These are phyloP conservation scores for cucumber (Cucumis sativus) DNA, from an alignment of 306 rosid genomes.

Conservation along the genomic window DNA sequence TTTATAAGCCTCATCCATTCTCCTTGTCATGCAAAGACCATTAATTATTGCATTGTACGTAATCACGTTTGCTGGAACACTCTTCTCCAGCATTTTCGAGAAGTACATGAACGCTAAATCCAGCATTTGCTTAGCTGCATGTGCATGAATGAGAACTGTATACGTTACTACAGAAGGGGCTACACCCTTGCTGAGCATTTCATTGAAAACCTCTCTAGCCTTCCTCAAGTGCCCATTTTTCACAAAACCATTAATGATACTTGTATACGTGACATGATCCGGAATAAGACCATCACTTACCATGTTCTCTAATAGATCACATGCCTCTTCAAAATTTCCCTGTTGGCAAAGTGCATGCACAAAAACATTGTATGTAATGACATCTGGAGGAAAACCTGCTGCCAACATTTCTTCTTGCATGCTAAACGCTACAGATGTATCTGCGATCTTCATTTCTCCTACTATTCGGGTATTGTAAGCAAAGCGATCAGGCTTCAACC, in stretches of 20 bases:
- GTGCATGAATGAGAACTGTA: conserved; percentile 56
- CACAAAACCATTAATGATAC: conserved; percentile 59
- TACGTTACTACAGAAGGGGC: conserved; percentile 71
- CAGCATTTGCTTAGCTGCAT: conserved; percentile 44
- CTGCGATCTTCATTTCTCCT: conserved; percentile 58
- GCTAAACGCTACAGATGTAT: conserved; percentile 38
- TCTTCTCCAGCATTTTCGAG: conserved; percentile 51
- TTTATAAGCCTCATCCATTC: conserved; percentile 42
- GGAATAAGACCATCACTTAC: conserved; percentile 35
- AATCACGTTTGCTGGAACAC: conserved; percentile 55
- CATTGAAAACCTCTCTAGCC: conserved; percentile 44
- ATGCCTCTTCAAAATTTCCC: conserved; percentile 46
- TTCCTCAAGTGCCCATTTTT: conserved; percentile 36
- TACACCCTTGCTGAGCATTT: conserved; percentile 52
- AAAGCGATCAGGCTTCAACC: conserved; percentile 51
- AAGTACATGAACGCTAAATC: conserved; percentile 47
- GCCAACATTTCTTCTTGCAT: conserved; percentile 70
- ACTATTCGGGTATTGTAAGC: conserved; percentile 53
- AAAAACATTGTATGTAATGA: conserved; percentile 50
- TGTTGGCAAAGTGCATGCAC: conserved; percentile 45
- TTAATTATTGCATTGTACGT: conserved; percentile 74
- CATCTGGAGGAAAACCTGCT: conserved; percentile 52
- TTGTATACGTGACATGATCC: conserved; percentile 60
- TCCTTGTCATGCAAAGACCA: conserved; percentile 52
- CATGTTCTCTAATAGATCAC: conserved; percentile 38